A percentile compares a stretch with the other conserved stretches of the same genome.
Evolutionary conservation across 257 asterid genomes (phyloP).

Genomic region (Solanum etuberosum): DNA sequence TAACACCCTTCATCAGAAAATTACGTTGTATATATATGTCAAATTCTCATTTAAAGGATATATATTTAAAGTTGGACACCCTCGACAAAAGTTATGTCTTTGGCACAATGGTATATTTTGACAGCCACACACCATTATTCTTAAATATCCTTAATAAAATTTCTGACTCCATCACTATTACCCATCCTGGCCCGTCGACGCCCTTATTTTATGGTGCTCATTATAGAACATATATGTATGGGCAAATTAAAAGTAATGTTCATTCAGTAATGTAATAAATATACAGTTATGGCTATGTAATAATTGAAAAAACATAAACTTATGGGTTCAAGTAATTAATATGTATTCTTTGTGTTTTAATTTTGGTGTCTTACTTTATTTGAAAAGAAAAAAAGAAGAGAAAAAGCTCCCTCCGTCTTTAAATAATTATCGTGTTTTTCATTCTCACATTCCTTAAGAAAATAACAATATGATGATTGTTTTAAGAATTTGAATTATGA

Average conservation of each 20-base stretch:
- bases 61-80: too few species aligned
- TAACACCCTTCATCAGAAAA: too few species aligned
- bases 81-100: too few species aligned
- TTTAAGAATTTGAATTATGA: too few species aligned
- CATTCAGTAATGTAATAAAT: neutral
- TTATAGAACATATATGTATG: neutral
- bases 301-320: neutral
- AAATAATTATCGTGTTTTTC: too few species aligned
- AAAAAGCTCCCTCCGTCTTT: too few species aligned
- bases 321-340: neutral
- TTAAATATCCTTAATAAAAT: accelerated
- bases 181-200: neutral
- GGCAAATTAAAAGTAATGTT: neutral
- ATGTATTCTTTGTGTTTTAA: accelerated
- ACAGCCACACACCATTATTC: too few species aligned
- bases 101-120: too few species aligned
- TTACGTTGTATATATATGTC: too few species aligned
- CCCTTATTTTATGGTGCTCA: neutral
- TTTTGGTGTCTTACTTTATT: neutral
- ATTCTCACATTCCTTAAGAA: neutral
- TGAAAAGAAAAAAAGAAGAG: too few species aligned
- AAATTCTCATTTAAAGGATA: too few species aligned
- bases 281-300: neutral
- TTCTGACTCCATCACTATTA: accelerated
- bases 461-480: too few species aligned